Evolutionary conservation across 2,329 filamentous ascomycete genomes (phyloP), one percentile per base, ranked within the genome.

Genomic region (Colletotrichum paranaense): DNA sequence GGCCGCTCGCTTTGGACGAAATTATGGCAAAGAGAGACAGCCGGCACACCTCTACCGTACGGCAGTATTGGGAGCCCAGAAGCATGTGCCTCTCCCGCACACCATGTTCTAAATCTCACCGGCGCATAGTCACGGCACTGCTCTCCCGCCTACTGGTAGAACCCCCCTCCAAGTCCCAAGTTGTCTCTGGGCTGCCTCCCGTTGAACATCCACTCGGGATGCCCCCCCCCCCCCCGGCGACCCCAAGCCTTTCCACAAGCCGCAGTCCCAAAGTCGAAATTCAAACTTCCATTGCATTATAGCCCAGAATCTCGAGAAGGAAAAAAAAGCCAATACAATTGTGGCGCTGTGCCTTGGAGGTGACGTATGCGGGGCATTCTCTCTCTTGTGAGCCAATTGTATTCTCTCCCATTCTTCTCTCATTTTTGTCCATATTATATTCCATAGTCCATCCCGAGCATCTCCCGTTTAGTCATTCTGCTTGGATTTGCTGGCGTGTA

Each of bases 341-440:
- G 35, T 66, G 67, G 58, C 67, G 28, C 67, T 49, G 60, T 19
- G n/a, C 49, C 28, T 55, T 30, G 57, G 26, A 26, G 42, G 63
- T 74, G 74, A 75, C 72, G 72, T 74, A 74, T 72, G 64, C 67
- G 67, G 74, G 68, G 72, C 72, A 62, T 30, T 53, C 19, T 42
- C 32, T 35, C 35, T 52, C 59, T 62, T 49, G 30, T 49, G 30
- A 46, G 32, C 53, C 62, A 42, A 42, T 42, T 42, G 38, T 5
- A 14, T 38, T 8, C 38, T 19, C 2, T 42, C 5, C 14, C 16
- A 42, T 42, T 42, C 38, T 8, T 42, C 0, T 42, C 38, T 42
- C 16, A 7, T 19, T 42, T 38, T 42, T 19, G 16, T 3, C 38
- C 38, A 42, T 14, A 8, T 19, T 19, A 19, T 16, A 42, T 19